Evolutionary conservation across 2,329 filamentous ascomycete genomes (phyloP), one percentile per base, ranked within the genome.

Genomic region (Amesomyces nigricolor): DNA sequence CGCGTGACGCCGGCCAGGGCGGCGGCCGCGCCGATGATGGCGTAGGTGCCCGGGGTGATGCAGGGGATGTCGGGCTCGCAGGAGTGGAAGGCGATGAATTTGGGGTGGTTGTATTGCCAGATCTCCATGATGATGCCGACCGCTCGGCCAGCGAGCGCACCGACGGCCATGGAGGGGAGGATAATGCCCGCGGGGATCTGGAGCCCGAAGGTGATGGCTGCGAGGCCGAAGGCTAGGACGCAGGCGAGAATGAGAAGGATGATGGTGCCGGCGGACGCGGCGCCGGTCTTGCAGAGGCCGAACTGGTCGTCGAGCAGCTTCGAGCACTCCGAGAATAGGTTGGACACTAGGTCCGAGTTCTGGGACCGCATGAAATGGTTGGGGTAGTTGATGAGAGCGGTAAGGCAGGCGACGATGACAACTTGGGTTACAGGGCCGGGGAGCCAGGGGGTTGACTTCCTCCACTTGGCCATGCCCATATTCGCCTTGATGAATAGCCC

Each of bases 301-400:
- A 97, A 88, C 53, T 86, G 87, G 72, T 99, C 94, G 63, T 95
- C 89, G 17, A 85, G 79, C 17, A 91, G 80, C 61, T 87, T 83
- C 4, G 85, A 85, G 70, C 94, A 99, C 72, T 99, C 92, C 8
- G 90, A 84, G 68, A 99, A 97, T 29, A 99, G 82, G 55, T 87
- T 88, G 59, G 91, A 91, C 14, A 97, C 91, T 2, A 99, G 83
- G 69, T 96, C 90, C 0, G 91, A 91, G 19, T 88, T 83, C 68
- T 97, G 92, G 3, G 91, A 88, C 63, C 94, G 87, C 87, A 97
- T 95, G 71, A 96, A 97, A 54, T 91, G 86, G 72, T 96, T 95
- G 10, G 94, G 94, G 65, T 91, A 99, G 75, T 96, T 96, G 71
- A 97, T 82, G 44, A 97, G 69, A 1, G 92, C 90, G 1, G 91